These are phyloP conservation scores for Populus tremula DNA, from an alignment of 345 rosid genomes.

Conservation along the genomic window DNA sequence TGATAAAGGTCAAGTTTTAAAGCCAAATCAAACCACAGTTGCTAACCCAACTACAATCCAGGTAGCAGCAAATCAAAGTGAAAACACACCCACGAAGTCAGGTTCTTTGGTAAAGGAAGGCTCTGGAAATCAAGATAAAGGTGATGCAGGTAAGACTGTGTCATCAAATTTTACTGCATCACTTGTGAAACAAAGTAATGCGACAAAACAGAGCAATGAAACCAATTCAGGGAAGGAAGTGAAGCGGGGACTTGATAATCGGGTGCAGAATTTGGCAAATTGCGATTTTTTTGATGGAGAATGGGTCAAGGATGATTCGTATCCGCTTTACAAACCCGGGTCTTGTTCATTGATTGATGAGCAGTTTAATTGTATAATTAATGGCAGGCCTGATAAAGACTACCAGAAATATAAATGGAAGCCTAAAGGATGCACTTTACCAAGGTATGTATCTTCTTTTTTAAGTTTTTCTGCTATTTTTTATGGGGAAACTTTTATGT, in stretches of 20 bases:
- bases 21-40: conserved; percentile 28
- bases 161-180: conserved; percentile 43
- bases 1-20: conserved; percentile 21
- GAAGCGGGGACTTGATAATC: conserved; percentile 42
- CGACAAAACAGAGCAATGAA: conserved; percentile 35
- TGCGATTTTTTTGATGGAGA: conserved; percentile 84
- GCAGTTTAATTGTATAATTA: conserved; percentile 71
- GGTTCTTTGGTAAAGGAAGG: conserved; percentile 17
- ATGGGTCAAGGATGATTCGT: conserved; percentile 83
- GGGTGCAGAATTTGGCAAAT: conserved; percentile 47
- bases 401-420: conserved; percentile 82
- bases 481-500: neutral
- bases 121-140: conserved; percentile 24
- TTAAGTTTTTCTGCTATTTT: neutral
- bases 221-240: conserved; percentile 16
- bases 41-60: conserved; percentile 11
- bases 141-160: conserved; percentile 17
- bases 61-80: conserved; percentile 7
- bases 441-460: conserved; percentile 48
- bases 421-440: conserved; percentile 77
- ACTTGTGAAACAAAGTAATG: conserved; percentile 26
- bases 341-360: conserved; percentile 79
- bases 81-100: conserved; percentile 17
- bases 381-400: conserved; percentile 76
- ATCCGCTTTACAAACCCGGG: conserved; percentile 89